phyloP scores from a whole-genome alignment of 1,139 yeast genomes.

The Candida glucosophila region DNA sequence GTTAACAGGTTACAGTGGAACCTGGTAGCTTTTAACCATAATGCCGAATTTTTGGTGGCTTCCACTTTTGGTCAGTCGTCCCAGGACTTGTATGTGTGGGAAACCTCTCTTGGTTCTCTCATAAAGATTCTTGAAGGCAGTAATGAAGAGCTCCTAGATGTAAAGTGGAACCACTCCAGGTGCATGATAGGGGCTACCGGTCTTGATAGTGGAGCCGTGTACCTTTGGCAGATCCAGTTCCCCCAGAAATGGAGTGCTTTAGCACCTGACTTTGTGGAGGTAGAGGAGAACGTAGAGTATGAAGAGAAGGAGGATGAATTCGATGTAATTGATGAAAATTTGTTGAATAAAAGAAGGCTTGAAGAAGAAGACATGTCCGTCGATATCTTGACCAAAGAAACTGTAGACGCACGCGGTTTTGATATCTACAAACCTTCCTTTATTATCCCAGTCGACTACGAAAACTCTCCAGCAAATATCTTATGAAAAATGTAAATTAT shows the following conservation, averaged over 20 bases:
- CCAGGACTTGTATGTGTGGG: conserved; percentile 92
- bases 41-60: conserved; percentile 81
- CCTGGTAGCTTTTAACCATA: conserved; percentile 63
- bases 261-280: conserved; percentile 94
- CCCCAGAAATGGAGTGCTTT: conserved; percentile 96
- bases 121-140: conserved; percentile 89
- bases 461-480: conserved; percentile 6
- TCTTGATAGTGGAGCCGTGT: conserved; percentile 73
- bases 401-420: conserved; percentile 63
- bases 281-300: conserved; percentile 86
- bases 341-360: conserved; percentile 46
- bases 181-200: conserved; percentile 86
- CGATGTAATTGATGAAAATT: conserved; percentile 67
- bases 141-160: conserved; percentile 76
- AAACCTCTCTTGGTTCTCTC: conserved; percentile 76
- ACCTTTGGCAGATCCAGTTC: conserved; percentile 73
- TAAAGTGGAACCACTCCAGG: conserved; percentile 73
- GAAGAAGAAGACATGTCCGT: conserved; percentile 65
- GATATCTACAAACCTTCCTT: conserved; percentile 31
- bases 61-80: conserved; percentile 81
- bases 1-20: conserved; percentile 90
- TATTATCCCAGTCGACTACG: conserved; percentile 36
- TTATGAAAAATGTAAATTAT: too few relatives aligned
- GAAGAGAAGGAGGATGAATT: conserved; percentile 89
- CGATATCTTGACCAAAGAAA: conserved; percentile 59